Evolutionary conservation across 306 rosid species (phyloP).

Genomic region (Medicago ruthenica): DNA sequence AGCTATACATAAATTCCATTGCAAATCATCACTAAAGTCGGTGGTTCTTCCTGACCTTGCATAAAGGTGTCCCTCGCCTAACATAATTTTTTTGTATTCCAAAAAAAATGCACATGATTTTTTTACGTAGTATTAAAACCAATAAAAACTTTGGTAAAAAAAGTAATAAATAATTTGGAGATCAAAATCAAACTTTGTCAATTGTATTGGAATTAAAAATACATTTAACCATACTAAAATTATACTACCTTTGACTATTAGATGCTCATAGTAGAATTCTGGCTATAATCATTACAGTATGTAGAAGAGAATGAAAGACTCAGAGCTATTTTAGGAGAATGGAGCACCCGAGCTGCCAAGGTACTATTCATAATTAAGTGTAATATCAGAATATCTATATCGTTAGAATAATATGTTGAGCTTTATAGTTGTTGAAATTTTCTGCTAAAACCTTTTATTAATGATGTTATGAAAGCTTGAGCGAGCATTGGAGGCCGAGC

Average conservation of each 20-base stretch:
- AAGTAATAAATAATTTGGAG: not conserved
- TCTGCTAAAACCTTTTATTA: slow-evolving; percentile 15
- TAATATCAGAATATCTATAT: not conserved
- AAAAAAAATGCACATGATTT: not conserved
- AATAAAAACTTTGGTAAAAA: not conserved
- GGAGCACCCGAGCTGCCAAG: slow-evolving; percentile 99
- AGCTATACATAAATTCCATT: not conserved
- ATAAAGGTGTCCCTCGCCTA: not conserved
- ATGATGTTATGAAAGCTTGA: slow-evolving; percentile 51
- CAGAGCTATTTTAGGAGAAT: slow-evolving; percentile 93
- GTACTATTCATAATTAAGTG: slow-evolving; percentile 50
- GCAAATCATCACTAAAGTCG: not conserved
- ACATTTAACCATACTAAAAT: not conserved
- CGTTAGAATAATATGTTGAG: slow-evolving; percentile 8
- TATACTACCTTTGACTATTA: slow-evolving; percentile 1
- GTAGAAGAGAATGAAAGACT: slow-evolving; percentile 98
- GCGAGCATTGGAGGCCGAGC: slow-evolving; percentile 57
- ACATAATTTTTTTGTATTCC: not conserved
- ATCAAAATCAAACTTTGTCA: not conserved
- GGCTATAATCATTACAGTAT: slow-evolving; percentile 54
- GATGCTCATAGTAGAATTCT: slow-evolving; percentile 33
- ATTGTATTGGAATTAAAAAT: not conserved
- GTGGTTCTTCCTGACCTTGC: not conserved
- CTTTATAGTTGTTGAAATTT: not conserved
- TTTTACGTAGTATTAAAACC: not conserved